Conservation (phyloP, 1,139 yeast genomes). For the Meyerozyma sp. region DNA sequence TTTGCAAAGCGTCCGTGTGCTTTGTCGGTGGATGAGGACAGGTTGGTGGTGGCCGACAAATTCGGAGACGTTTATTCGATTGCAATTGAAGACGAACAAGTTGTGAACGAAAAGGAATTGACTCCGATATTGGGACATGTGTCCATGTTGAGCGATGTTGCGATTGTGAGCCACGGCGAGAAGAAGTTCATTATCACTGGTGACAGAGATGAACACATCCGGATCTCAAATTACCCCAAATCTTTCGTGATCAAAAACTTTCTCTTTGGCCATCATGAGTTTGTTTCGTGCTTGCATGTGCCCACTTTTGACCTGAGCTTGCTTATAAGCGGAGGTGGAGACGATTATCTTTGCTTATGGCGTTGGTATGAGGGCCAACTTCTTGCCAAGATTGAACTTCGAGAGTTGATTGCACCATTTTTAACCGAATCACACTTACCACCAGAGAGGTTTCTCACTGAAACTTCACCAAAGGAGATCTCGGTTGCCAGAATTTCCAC, state of each 20-base stretch:
- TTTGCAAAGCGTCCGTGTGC: constrained; percentile 91
- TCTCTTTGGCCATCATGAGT: constrained; percentile 84
- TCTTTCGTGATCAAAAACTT: constrained; percentile 73
- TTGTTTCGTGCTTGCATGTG: constrained; percentile 58
- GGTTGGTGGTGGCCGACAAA: constrained; percentile 82
- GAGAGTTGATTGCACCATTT: constrained; percentile 42
- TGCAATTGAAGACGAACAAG: constrained; percentile 25
- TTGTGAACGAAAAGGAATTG: constrained; percentile 36
- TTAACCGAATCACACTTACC: constrained; percentile 59
- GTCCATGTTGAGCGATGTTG: constrained; percentile 82
- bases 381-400: constrained; percentile 45
- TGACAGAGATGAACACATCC: constrained; percentile 95
- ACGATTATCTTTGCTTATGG: constrained; percentile 72
- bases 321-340: constrained; percentile 89
- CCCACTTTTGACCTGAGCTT: constrained; percentile 42
- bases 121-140: constrained; percentile 90
- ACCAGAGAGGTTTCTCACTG: constrained; percentile 60
- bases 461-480: constrained; percentile 46
- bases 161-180: constrained; percentile 35
- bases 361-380: constrained; percentile 55
- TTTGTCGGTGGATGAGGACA: constrained; percentile 47
- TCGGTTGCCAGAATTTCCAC: constrained; percentile 46
- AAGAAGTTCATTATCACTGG: constrained; percentile 65
- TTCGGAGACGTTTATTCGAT: constrained; percentile 89
- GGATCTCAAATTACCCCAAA: constrained; percentile 79